These are phyloP conservation scores for Metarhizium guizhouense DNA, from an alignment of 2,329 filamentous ascomycete genomes.

Conservation along the genomic window DNA sequence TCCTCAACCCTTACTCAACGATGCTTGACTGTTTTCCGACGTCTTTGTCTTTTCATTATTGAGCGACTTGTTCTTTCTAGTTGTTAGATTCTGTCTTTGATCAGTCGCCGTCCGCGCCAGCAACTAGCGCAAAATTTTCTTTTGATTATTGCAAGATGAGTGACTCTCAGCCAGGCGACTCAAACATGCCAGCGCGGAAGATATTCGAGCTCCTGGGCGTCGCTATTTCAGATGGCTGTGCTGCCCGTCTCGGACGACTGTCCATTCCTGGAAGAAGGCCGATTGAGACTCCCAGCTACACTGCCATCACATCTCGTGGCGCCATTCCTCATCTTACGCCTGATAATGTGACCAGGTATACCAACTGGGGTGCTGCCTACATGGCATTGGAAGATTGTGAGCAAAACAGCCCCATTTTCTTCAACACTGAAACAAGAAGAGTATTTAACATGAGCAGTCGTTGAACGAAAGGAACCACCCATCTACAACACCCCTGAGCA, in stretches of 20 bases:
- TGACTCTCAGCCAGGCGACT: constrained; percentile 11
- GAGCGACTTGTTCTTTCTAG: not conserved
- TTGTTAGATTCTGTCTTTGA: not conserved
- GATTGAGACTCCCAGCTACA: constrained; percentile 76
- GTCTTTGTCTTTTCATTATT: not conserved
- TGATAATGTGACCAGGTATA: constrained; percentile 63
- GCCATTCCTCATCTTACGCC: constrained; percentile 81
- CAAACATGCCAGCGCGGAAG: constrained; percentile 15
- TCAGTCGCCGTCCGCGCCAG: not conserved
- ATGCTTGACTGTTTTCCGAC: not conserved
- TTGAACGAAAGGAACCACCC: constrained; percentile 44
- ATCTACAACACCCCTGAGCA: constrained; percentile 33
- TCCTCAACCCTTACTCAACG: not conserved
- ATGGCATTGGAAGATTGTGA: constrained; percentile 88
- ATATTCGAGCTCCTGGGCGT: constrained; percentile 39
- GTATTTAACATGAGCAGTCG: constrained; percentile 29
- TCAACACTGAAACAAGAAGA: not conserved
- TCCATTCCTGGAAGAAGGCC: constrained; percentile 49
- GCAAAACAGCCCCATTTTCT: constrained; percentile 19
- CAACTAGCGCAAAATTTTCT: not conserved
- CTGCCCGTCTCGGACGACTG: constrained; percentile 60
- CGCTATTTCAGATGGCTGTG: constrained; percentile 28
- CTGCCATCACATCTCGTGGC: constrained; percentile 75
- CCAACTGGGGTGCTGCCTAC: constrained; percentile 61
- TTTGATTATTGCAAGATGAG: constrained; percentile 20